These are phyloP conservation scores for Prasinococcaceae sp. DNA, from an alignment of 139 green algal genomes.

Conservation along the genomic window DNA sequence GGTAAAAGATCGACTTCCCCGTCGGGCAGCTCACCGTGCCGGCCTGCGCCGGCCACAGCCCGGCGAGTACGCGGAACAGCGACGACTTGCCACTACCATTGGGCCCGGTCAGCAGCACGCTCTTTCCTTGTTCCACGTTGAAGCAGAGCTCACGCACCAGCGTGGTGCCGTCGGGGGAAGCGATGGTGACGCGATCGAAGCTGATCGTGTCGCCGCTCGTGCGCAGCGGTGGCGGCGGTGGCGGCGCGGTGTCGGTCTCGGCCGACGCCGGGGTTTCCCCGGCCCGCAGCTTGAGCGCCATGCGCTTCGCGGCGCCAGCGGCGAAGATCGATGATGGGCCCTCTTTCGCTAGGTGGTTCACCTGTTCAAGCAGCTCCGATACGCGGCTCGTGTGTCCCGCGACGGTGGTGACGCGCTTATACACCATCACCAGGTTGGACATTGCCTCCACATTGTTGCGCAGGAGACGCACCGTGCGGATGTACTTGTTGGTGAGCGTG, in stretches of 20 bases:
- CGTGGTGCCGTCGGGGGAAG: constrained; percentile 58
- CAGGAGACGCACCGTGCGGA: constrained; percentile 61
- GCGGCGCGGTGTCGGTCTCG: no score
- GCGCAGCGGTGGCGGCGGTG: no score
- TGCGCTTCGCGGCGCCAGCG: no score
- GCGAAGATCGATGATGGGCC: no score
- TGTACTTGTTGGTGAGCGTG: no score
- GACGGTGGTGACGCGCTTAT: constrained; percentile 83
- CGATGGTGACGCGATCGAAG: constrained; percentile 62
- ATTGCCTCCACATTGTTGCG: constrained; percentile 68
- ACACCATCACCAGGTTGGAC: constrained; percentile 87
- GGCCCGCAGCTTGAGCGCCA: no score
- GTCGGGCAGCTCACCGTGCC: constrained; percentile 18
- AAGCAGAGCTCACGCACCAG: constrained; percentile 43
- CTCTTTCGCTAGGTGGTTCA: no score
- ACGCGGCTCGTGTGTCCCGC: constrained; percentile 74
- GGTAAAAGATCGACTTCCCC: constrained; percentile 19
- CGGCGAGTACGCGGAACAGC: constrained; percentile 30
- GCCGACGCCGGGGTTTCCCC: no score
- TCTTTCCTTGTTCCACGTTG: constrained; percentile 19
- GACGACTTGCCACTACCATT: constrained; percentile 36
- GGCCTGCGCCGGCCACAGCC: constrained; percentile 26
- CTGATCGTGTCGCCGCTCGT: constrained; percentile 23
- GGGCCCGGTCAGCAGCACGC: constrained; percentile 25
- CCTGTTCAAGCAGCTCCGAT: constrained; percentile 77